phyloP scores from a whole-genome alignment of 768 basidiomycete genomes.

The Mycena amicta region DNA sequence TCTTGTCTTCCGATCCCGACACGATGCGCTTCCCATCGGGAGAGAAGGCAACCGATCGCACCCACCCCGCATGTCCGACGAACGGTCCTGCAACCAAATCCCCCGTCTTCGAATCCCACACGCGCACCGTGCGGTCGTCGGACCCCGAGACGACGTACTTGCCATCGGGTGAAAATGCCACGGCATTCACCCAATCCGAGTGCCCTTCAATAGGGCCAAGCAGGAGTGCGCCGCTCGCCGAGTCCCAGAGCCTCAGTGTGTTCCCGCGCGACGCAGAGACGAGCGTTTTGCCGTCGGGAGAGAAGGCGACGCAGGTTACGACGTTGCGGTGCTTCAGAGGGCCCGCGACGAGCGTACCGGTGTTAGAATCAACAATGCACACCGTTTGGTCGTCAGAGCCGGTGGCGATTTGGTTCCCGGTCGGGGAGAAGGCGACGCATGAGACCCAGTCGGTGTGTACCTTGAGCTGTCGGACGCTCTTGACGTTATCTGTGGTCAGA shows the following conservation, averaged over 20 bases:
- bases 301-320: not conserved
- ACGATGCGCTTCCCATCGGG: slow-evolving; percentile 36
- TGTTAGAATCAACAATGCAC: not conserved
- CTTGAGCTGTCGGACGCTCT: not conserved
- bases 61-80: slow-evolving; percentile 34
- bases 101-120: slow-evolving; percentile 24
- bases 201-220: slow-evolving; percentile 24
- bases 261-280: slow-evolving; percentile 22
- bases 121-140: slow-evolving; percentile 24
- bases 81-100: slow-evolving; percentile 11
- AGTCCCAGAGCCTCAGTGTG: slow-evolving; percentile 25
- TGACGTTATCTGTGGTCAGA: not conserved
- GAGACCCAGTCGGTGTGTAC: not conserved
- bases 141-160: slow-evolving; percentile 19
- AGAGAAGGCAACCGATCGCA: slow-evolving; percentile 39
- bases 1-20: slow-evolving; percentile 39
- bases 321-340: slow-evolving; percentile 6
- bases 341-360: not conserved
- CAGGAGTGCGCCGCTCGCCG: slow-evolving; percentile 10
- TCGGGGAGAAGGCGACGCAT: not conserved
- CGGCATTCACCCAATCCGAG: slow-evolving; percentile 13
- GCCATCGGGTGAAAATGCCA: slow-evolving; percentile 25
- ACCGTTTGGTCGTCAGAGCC: not conserved
- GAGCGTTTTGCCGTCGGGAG: slow-evolving; percentile 13
- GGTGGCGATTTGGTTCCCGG: not conserved